Percentiles rank a stretch among this genome's conserved stretches.
phyloP scores from a whole-genome alignment of 2,329 filamentous ascomycete genomes.

The Colletotrichum gigasporum region DNA sequence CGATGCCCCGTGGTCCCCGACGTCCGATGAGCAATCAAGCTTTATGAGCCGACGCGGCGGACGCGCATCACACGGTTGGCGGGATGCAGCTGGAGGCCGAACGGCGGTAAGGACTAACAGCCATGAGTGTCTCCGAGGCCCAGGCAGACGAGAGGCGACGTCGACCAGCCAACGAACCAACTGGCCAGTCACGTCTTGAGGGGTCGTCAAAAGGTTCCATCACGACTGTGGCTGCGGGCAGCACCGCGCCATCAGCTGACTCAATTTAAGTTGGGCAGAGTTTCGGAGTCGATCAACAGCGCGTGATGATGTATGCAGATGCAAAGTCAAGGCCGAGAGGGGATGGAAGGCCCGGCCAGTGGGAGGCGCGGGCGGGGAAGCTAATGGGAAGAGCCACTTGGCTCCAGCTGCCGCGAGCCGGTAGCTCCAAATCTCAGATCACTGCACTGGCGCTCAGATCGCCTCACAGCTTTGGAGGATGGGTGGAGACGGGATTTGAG shows the following conservation, averaged over 20 bases:
- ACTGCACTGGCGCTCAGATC: too few species aligned
- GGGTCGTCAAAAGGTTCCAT: background rate
- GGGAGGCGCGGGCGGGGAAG: background rate
- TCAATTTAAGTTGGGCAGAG: constrained; percentile 11
- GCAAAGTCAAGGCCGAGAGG: constrained; percentile 3
- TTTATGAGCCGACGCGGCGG: constrained; percentile 20
- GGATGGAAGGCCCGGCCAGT: background rate
- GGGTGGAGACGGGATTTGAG: too few species aligned
- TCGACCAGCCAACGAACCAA: background rate
- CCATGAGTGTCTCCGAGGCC: background rate
- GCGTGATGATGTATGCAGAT: constrained; percentile 9
- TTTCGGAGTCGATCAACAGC: constrained; percentile 8
- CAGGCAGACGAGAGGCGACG: background rate
- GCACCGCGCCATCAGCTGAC: constrained; percentile 17
- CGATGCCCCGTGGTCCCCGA: background rate
- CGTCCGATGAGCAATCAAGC: background rate
- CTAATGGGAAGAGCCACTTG: background rate
- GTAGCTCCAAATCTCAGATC: background rate
- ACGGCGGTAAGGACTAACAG: background rate
- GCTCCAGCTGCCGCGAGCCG: background rate
- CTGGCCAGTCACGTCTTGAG: background rate
- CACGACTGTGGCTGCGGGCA: background rate
- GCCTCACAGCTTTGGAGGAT: background rate
- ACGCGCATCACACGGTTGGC: constrained; percentile 11
- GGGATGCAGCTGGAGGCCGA: background rate